A percentile compares a stretch with the other conserved stretches of the same genome.
Conservation (phyloP, 306 rosid genomes). For the Quillaja saponaria region DNA sequence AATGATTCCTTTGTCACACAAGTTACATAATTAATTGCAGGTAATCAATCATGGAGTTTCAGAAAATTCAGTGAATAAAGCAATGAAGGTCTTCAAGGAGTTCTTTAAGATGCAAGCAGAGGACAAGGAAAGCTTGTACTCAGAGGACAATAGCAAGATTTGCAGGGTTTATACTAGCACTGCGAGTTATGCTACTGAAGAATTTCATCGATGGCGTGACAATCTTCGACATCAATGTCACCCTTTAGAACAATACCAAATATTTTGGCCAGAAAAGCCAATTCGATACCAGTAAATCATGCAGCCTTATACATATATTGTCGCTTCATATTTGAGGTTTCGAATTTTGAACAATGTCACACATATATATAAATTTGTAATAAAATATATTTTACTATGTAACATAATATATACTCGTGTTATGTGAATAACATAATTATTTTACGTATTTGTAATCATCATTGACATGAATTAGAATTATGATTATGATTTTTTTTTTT, state of each 20-base stretch:
- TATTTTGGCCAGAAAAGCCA: constrained; percentile 37
- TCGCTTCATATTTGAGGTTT: not conserved
- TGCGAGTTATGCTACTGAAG: constrained; percentile 20
- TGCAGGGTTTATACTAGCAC: constrained; percentile 30
- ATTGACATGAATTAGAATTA: not conserved
- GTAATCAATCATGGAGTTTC: constrained; percentile 27
- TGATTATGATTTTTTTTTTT: not conserved
- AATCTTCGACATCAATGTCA: constrained; percentile 28
- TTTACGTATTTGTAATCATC: too few relatives aligned
- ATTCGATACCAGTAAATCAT: constrained; percentile 19
- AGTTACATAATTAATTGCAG: not conserved
- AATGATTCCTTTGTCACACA: not conserved
- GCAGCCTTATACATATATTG: not conserved
- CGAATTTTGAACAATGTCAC: not conserved
- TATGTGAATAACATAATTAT: not conserved
- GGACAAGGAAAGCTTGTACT: constrained; percentile 24
- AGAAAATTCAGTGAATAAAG: constrained; percentile 5
- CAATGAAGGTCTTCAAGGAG: constrained; percentile 26
- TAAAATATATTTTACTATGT: too few relatives aligned
- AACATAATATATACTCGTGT: too few relatives aligned
- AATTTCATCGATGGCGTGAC: constrained; percentile 37
- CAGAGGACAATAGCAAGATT: constrained; percentile 21
- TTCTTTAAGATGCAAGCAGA: constrained; percentile 28
- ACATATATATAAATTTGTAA: too few relatives aligned
- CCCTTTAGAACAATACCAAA: constrained; percentile 35